Conservation (phyloP, 352 stramenopile species). For the Phytophthora pisi region DNA sequence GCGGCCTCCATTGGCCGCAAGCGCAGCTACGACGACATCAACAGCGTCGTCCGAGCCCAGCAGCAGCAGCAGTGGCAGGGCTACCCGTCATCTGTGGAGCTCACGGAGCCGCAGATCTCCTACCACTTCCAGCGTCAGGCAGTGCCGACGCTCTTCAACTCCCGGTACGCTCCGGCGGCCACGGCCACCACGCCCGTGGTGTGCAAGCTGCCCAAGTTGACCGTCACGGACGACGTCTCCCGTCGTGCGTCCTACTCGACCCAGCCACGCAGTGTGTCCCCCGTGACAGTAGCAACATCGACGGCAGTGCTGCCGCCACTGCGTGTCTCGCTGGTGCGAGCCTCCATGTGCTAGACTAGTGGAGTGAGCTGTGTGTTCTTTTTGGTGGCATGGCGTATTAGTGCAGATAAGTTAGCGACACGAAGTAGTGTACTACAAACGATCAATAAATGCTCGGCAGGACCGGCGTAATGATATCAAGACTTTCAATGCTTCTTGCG, state of each 20-base stretch:
- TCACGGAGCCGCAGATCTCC: slow-evolving; percentile 40
- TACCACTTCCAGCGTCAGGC: slow-evolving; percentile 36
- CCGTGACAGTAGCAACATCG: slow-evolving; percentile 36
- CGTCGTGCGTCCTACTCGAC: slow-evolving; percentile 28
- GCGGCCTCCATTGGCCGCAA: slow-evolving; percentile 33
- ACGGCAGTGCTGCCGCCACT: slow-evolving; percentile 46
- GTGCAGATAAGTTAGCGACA: slow-evolving; percentile 35
- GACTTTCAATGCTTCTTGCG: slow-evolving; percentile 6
- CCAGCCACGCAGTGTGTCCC: slow-evolving; percentile 28
- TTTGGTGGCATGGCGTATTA: slow-evolving; percentile 27
- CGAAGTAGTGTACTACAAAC: slow-evolving; percentile 28
- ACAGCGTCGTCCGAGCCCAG: slow-evolving; percentile 33
- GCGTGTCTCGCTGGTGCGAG: slow-evolving; percentile 48
- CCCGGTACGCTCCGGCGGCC: slow-evolving; percentile 10
- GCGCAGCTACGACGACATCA: slow-evolving; percentile 51
- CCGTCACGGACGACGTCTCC: slow-evolving; percentile 28
- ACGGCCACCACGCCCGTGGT: slow-evolving; percentile 22
- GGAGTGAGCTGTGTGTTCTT: slow-evolving; percentile 17
- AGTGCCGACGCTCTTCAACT: slow-evolving; percentile 24
- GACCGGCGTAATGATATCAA: slow-evolving; percentile 26
- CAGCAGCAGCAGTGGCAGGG: slow-evolving; percentile 21
- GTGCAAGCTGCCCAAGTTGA: slow-evolving; percentile 45
- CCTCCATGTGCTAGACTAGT: slow-evolving; percentile 42
- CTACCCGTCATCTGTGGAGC: slow-evolving; percentile 25
- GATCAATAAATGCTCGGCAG: slow-evolving; percentile 15